Conservation (phyloP, 2,329 filamentous ascomycete species). For the Fusarium heterosporum region DNA sequence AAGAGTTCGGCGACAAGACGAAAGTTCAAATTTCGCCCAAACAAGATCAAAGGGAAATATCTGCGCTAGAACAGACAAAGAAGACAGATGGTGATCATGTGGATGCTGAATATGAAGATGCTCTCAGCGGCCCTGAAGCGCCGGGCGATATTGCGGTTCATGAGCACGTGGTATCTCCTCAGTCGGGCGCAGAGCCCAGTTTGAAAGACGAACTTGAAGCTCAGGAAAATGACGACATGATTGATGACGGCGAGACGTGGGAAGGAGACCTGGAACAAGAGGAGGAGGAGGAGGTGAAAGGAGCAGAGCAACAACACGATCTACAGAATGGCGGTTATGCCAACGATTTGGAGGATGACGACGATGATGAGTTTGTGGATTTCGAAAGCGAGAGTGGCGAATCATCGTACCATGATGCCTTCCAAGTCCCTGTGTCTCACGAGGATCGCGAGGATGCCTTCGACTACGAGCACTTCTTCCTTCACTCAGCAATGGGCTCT, state of each 20-base stretch:
- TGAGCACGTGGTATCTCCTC: slow-evolving; percentile 3
- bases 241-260: slow-evolving; percentile 47
- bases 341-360: slow-evolving; percentile 40
- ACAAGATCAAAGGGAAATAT: slow-evolving; percentile 8
- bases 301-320: slow-evolving; percentile 43
- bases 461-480: slow-evolving; percentile 95
- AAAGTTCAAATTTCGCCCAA: slow-evolving; percentile 11
- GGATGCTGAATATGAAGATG: slow-evolving; percentile 20
- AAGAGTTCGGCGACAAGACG: slow-evolving; percentile 22
- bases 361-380: slow-evolving; percentile 52
- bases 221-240: slow-evolving; percentile 47
- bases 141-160: neutral
- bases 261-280: slow-evolving; percentile 22
- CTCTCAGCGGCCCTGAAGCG: neutral
- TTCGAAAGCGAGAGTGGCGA: slow-evolving; percentile 72
- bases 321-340: slow-evolving; percentile 41
- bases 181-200: slow-evolving; percentile 18
- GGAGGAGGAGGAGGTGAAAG: slow-evolving; percentile 27
- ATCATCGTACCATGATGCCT: slow-evolving; percentile 71
- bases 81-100: slow-evolving; percentile 18
- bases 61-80: slow-evolving; percentile 19
- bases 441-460: slow-evolving; percentile 96
- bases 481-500: slow-evolving; percentile 90
- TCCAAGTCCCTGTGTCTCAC: slow-evolving; percentile 75
- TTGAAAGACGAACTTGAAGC: slow-evolving; percentile 25